A percentile compares a stretch with the other conserved stretches of the same genome.
phyloP scores from a whole-genome alignment of 2,329 filamentous ascomycete species.

The Ceratocystis cubensis region DNA sequence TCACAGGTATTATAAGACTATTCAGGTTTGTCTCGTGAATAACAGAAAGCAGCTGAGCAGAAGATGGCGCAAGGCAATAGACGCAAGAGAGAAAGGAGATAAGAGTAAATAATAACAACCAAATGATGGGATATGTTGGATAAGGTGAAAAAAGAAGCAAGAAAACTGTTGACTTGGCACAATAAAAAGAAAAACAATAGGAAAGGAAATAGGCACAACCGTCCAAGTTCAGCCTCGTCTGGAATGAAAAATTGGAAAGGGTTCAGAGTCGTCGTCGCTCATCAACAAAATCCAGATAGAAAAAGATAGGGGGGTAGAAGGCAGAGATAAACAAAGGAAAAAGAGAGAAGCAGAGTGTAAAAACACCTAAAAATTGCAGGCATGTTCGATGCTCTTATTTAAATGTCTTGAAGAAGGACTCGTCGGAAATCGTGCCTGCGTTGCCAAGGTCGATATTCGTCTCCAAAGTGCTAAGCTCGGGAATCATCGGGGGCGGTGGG shows the following conservation, averaged over 20 bases:
- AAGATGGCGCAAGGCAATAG: background rate
- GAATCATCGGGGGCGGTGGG: slow-evolving; percentile 49
- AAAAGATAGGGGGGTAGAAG: background rate
- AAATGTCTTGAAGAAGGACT: slow-evolving; percentile 48
- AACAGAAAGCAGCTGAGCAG: background rate
- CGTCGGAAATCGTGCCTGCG: slow-evolving; percentile 34
- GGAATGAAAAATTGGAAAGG: slow-evolving; percentile 18
- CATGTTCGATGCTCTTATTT: slow-evolving; percentile 31
- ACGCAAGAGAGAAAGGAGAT: slow-evolving; percentile 4
- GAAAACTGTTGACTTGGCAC: slow-evolving; percentile 13
- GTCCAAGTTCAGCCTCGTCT: slow-evolving; percentile 11
- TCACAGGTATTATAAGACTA: too few species aligned
- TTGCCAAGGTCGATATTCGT: slow-evolving; percentile 36
- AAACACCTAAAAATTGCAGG: background rate
- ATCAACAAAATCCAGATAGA: slow-evolving; percentile 16
- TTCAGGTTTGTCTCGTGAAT: too few species aligned
- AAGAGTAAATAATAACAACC: slow-evolving; percentile 7
- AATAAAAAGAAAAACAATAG: slow-evolving; percentile 14
- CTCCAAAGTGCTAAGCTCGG: slow-evolving; percentile 42
- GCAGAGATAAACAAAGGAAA: slow-evolving; percentile 4
- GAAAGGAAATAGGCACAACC: slow-evolving; percentile 16
- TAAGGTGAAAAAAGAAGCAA: background rate
- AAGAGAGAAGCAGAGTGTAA: slow-evolving; percentile 8
- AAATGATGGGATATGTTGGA: slow-evolving; percentile 7
- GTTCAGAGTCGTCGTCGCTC: slow-evolving; percentile 20